Base-by-base conservation (phyloP, 306 rosid species). In the Cucumis hystrix region DNA sequence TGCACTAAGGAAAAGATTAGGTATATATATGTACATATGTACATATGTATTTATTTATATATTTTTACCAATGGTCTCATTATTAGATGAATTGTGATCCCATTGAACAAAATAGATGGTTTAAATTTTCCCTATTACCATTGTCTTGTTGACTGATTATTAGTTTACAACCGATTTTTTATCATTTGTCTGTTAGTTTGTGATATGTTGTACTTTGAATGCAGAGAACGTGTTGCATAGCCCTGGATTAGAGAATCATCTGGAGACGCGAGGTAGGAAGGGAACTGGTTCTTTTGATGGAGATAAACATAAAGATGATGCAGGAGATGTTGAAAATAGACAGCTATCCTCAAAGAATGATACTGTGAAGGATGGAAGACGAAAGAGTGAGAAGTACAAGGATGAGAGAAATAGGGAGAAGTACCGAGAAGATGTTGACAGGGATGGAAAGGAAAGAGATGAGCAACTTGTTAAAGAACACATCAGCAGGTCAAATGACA, bases 321-420 rank as follows among this genome's bases (percentile, higher is more conserved):
- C 37, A 10, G 85, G 89, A 20, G 97, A 92, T 79, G 78, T 86
- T 59, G 87, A 73, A 74, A 86, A 83, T 71, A 90, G 89, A 59
- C 83, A 84, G 59, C 77, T 87, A 75, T 89, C 87, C 51, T 85
- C 91, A 64, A 88, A 83, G 85, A 93, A 91, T 85, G 97, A 89
- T 76, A 45, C 43, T 84, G 77, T 83, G 51, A 89, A 85, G 85
- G 98, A 92, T 78, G 93, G 82, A 66, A 88, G 84, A 78, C 88
- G 83, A 74, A 96, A 87, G 86, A 93, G 89, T 84, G 99, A 96
- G 82, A 96, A 87, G 80, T 93, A 87, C 77, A 96, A 83, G 82
- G 98, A 96, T 81, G 99, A 96, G 40, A 91, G 87, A 83, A 82
- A 86, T 66, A 86, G 81, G 81, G 98, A 91, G 85, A 96, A 88